Evolutionary conservation across 2,329 filamentous ascomycete species (phyloP).

Genomic region (Fusarium staphyleae): DNA sequence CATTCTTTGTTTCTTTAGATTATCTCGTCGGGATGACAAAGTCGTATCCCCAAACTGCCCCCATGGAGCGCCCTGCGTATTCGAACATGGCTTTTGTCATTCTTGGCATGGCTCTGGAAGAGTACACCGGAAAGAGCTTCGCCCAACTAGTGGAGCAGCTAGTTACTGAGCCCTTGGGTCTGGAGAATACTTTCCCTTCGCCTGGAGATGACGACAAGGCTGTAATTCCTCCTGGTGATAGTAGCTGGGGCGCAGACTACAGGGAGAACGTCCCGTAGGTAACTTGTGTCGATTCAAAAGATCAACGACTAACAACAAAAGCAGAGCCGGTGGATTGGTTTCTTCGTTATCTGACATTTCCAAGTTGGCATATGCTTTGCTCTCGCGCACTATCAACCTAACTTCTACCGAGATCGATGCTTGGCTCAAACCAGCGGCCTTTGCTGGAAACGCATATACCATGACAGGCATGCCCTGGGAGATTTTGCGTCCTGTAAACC

Average conservation of each 20-base stretch:
- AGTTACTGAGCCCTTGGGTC: slow-evolving; percentile 21
- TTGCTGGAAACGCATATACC: slow-evolving; percentile 41
- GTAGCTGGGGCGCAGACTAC: slow-evolving; percentile 47
- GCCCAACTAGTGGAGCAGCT: slow-evolving; percentile 35
- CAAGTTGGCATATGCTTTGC: slow-evolving; percentile 40
- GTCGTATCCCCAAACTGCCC: slow-evolving; percentile 42
- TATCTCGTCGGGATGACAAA: slow-evolving; percentile 43
- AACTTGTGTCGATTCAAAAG: background rate
- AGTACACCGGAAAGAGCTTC: slow-evolving; percentile 42
- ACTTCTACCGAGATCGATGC: slow-evolving; percentile 35
- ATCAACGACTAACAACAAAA: background rate
- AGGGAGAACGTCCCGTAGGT: slow-evolving; percentile 45
- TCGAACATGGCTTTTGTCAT: slow-evolving; percentile 52
- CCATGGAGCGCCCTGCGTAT: slow-evolving; percentile 48
- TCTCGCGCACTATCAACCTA: slow-evolving; percentile 40
- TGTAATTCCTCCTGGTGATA: slow-evolving; percentile 45
- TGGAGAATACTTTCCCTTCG: slow-evolving; percentile 35
- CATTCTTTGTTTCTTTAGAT: slow-evolving; percentile 34
- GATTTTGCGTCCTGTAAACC: slow-evolving; percentile 41
- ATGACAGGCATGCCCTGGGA: slow-evolving; percentile 51
- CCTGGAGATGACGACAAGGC: slow-evolving; percentile 43
- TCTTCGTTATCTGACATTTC: slow-evolving; percentile 46
- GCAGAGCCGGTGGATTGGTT: slow-evolving; percentile 46
- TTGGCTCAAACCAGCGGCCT: slow-evolving; percentile 48
- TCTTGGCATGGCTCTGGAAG: slow-evolving; percentile 46